These are phyloP conservation scores for Pseudonitzschia delicatissima DNA, from an alignment of 108 stramenopile species.

Conservation along the genomic window DNA sequence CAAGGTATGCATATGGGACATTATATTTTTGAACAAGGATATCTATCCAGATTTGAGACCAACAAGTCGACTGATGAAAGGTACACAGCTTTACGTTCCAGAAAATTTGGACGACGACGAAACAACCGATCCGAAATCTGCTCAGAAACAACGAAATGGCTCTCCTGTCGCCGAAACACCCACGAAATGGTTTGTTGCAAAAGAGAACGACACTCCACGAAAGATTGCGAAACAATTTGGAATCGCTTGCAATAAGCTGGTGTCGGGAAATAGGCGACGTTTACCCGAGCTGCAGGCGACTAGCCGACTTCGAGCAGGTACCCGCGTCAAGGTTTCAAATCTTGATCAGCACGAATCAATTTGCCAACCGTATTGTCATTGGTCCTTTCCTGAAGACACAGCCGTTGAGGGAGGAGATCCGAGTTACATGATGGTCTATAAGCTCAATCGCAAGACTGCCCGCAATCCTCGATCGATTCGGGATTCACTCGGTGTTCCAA, in stretches of 20 bases:
- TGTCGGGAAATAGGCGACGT: constrained; percentile 61
- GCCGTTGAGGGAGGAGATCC: constrained; percentile 64
- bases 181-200: constrained; percentile 76
- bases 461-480: constrained; percentile 44
- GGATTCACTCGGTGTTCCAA: constrained; percentile 56
- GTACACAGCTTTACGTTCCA: constrained; percentile 68
- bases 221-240: constrained; percentile 69
- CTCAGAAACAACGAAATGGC: constrained; percentile 4
- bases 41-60: constrained; percentile 48
- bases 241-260: constrained; percentile 55
- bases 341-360: constrained; percentile 56
- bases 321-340: constrained; percentile 70
- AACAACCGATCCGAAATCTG: not conserved
- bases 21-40: constrained; percentile 73
- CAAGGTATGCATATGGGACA: constrained; percentile 73
- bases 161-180: constrained; percentile 12
- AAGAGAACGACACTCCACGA: constrained; percentile 81
- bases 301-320: constrained; percentile 67
- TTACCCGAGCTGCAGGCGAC: constrained; percentile 54
- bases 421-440: constrained; percentile 86
- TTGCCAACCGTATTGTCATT: constrained; percentile 75
- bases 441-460: constrained; percentile 57
- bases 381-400: constrained; percentile 85
- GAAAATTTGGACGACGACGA: not conserved
- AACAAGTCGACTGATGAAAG: constrained; percentile 53